Percentiles rank a stretch among this genome's conserved stretches.
These are phyloP conservation scores for Tremellales sp. DNA, from an alignment of 1,284 basidiomycete species.

Conservation along the genomic window DNA sequence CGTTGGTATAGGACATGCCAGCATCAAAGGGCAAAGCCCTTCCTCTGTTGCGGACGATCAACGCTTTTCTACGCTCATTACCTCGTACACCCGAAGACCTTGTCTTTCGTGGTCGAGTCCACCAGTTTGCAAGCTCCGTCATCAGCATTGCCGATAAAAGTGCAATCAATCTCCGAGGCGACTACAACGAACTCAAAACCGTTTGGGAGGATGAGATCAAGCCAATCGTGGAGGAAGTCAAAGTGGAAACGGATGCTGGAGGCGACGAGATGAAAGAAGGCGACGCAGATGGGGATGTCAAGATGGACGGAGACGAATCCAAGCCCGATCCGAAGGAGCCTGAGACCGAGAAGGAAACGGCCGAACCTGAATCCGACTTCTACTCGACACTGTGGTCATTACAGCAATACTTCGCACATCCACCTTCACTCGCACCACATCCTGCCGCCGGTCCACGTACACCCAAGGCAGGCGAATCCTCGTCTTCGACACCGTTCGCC, in stretches of 20 bases:
- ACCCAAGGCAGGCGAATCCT: slow-evolving; percentile 12
- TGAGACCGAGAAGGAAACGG: neutral
- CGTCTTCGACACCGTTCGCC: slow-evolving; percentile 29
- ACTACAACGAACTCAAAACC: slow-evolving; percentile 35
- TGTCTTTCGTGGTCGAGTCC: slow-evolving; percentile 39
- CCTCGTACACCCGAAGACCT: slow-evolving; percentile 39
- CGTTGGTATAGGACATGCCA: slow-evolving; percentile 39
- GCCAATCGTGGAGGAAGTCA: slow-evolving; percentile 5
- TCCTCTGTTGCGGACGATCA: slow-evolving; percentile 38
- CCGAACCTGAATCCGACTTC: slow-evolving; percentile 27
- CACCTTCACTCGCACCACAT: slow-evolving; percentile 30
- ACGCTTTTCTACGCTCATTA: slow-evolving; percentile 39
- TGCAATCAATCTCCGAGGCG: slow-evolving; percentile 43
- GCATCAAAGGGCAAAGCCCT: slow-evolving; percentile 43
- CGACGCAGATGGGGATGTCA: slow-evolving; percentile 19
- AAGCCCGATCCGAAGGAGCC: neutral
- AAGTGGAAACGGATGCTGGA: slow-evolving; percentile 7
- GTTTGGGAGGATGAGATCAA: slow-evolving; percentile 39
- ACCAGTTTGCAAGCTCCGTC: slow-evolving; percentile 39
- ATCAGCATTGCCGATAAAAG: slow-evolving; percentile 44
- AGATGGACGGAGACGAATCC: slow-evolving; percentile 17
- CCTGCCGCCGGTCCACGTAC: slow-evolving; percentile 20
- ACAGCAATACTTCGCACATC: slow-evolving; percentile 44
- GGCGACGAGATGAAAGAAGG: neutral
- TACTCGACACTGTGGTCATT: slow-evolving; percentile 47